Conservation (phyloP, 495 filamentous ascomycete species). For the Annulohypoxylon stygium region DNA sequence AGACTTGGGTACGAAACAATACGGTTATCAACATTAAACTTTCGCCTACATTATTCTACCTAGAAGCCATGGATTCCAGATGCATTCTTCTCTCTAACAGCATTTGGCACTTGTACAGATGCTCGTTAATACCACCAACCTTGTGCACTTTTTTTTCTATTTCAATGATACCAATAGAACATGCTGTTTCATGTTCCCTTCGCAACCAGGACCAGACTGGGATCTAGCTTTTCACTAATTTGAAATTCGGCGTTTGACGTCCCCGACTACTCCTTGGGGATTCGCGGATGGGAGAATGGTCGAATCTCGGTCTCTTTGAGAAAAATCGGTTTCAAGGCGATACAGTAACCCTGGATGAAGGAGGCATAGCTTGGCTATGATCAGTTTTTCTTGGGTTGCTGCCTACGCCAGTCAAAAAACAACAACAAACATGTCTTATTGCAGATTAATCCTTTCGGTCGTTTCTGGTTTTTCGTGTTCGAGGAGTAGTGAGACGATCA, state of each 20-base stretch:
- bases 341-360: constrained; percentile 30
- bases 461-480: constrained; percentile 38
- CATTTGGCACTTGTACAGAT: constrained; percentile 16
- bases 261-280: constrained; percentile 19
- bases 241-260: constrained; percentile 14
- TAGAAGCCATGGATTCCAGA: constrained; percentile 17
- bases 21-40: constrained; percentile 30
- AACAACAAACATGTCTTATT: constrained; percentile 21
- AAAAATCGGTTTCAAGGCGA: constrained; percentile 35
- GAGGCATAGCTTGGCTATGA: constrained; percentile 41
- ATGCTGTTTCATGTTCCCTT: constrained; percentile 38
- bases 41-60: constrained; percentile 23
- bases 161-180: constrained; percentile 55
- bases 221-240: constrained; percentile 37
- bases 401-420: constrained; percentile 15
- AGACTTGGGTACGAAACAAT: constrained; percentile 32
- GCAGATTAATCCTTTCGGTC: constrained; percentile 34
- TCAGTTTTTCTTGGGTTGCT: constrained; percentile 37
- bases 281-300: constrained; percentile 16
- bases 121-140: constrained; percentile 32
- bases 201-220: constrained; percentile 38
- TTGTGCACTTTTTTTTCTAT: constrained; percentile 35
- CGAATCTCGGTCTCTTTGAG: constrained; percentile 26
- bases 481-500: constrained; percentile 41
- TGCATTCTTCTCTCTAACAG: constrained; percentile 20